Evolutionary conservation across 2,329 filamentous ascomycete species (phyloP), one percentile per base, ranked within the genome.

Genomic region (Aspergillus tamarii): DNA sequence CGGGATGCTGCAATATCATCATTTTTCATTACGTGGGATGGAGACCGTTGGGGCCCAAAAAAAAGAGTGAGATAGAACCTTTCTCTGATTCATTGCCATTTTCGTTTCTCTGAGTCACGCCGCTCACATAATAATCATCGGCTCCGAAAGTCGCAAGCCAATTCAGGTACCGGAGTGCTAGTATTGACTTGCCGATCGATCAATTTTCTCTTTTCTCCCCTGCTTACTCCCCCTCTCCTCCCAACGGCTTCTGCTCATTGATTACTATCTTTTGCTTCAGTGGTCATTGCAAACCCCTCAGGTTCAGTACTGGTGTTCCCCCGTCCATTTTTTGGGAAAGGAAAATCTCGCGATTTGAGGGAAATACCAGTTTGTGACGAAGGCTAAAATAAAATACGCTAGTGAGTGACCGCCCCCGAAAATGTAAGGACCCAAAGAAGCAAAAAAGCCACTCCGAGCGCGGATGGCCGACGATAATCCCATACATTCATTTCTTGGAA

Each of bases 101-200:
- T 39, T 55, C 39, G 26, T 61, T 60, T 64, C 34, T 60, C 45
- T 62, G 64, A 68, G 55, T 66, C 66, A 68, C 59, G 59, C 21
- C 45, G 36, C 48, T 50, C 56, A 30, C 28, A 48, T 50, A 56
- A 48, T 41, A 36, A 53, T 54, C 64, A 39, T 61, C 58, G 67
- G 65, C 65, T 72, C 68, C 67, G 67, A 69, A 64, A 64, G 64
- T 70, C 67, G 67, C 66, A 67, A 64, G 65, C 58, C 32, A 19
- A 60, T 60, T 54, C 58, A 60, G 58, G 58, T 52, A 60, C 58
- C 34, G 26, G n/a, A 12, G 21, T n/a, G 19, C 26, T 12, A 36
- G 34, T 36, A 32, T 36, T 32, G 46, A 28, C 10, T 39, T 55
- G 30, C 52, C 52, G 52, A 55, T 55, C 52, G 21, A 16, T n/a